Base-by-base conservation (phyloP, 108 stramenopile genomes). In the Bacterosira constricta region DNA sequence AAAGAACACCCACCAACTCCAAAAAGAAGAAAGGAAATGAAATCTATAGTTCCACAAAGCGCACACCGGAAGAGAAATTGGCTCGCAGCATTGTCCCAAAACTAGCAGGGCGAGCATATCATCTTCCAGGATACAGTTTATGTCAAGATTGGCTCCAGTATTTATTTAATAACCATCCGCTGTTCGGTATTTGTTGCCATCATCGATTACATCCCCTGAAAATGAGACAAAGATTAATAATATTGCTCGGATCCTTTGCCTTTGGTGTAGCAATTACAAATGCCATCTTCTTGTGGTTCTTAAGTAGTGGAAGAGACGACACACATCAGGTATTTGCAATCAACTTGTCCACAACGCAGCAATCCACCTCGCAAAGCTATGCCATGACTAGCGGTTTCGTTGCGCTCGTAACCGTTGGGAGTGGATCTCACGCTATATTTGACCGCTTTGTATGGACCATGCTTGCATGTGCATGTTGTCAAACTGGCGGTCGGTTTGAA, bases 401-500 rank as follows among this genome's bases (percentile, higher is more conserved):
- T 3, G 15, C 78, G 3, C 51, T 93, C 23, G 83, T 86, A 81
- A 93, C 92, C 26, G 51, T 88, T 9, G 92, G 92, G 20, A 79
- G 88, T 52, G 73, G 51, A 1, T 54, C 83, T 20, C 89, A 93
- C 75, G 57, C 86, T 1, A 15, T 79, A 5, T 90, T 84, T 62
- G 88, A 90, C 66, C 59, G 83, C 12, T 57, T 60, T 12, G 66
- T 89, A 6, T 93, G 92, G 92, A 72, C 68, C 30, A 54, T 90
- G 52, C 58, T 83, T 12, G 88, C 88, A 7, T 93, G 89, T 59
- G 66, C 69, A 9, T 88, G 88, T 64, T 87, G 82, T 49, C 74
- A 54, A 9, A 62, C 66, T 9, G 80, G 80, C 31, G 81, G 70
- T 37, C 35, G 45, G 4, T 66, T 63, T 31, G 53, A 60, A 21